Evolutionary conservation across 768 basidiomycete species (phyloP), one percentile per base, ranked within the genome.

Genomic region (Psilocybe azurescens): DNA sequence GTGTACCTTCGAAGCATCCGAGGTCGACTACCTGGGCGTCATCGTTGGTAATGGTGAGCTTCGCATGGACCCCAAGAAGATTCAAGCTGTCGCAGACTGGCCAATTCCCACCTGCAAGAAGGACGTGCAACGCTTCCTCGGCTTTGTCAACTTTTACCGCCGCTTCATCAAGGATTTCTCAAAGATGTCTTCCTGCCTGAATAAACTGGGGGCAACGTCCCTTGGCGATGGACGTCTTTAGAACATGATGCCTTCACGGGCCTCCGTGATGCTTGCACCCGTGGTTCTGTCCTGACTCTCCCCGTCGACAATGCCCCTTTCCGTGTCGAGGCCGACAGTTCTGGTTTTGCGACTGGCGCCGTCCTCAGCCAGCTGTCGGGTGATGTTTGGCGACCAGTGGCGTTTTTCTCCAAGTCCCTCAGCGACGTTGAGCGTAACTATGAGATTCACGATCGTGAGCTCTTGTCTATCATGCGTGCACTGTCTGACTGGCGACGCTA

Each of bases 391-490:
- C 38, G 2, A 7, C 38, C 38, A 38, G 13, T 38, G 7, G 38
- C 38, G 13, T 38, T 38, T 59, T 61, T 70, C 5, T 82, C 78
- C 0, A 69, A 73, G 7, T 65, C 69, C 6, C 58, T 81, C 1
- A 66, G 48, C 13, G 10, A 53, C 0, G 70, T 51, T 20, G 49
- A 58, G 20, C 20, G 38, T 11, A 58, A 58, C 49, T 58, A 50
- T 20, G 50, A 58, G 33, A 74, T 74, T 44, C 72, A 80, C 58
- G 74, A 86, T 67, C 78, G 76, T 60, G 85, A 87, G 67, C 56
- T 86, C 1, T 20, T 20, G 20, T 72, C 84, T 8, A 80, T 85
- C 30, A 73, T 84, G 14, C 20, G 69, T 36, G 73, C 73, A 0
- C 65, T 81, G 2, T 29, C 64, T 0, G 62, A 69, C 39, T 74